Evolutionary conservation across 2,329 filamentous ascomycete genomes (phyloP), one percentile per base, ranked within the genome.

Genomic region (Lecanicillium sp.): DNA sequence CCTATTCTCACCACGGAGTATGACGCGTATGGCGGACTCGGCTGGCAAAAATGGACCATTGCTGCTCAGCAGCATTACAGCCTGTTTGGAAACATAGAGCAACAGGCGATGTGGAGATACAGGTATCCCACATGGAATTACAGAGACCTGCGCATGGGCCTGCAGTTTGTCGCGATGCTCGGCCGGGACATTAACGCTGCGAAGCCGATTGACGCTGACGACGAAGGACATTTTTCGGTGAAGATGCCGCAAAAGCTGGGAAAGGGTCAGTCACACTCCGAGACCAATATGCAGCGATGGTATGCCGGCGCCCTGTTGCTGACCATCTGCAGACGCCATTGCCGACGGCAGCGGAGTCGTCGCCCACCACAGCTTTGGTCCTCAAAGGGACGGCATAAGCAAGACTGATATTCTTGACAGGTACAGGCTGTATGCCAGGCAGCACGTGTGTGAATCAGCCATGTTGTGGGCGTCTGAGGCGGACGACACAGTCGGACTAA

Each of bases 231-330:
- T 30, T 30, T 30, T 14, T n/a, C 29, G n/a, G 29, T 30, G 6
- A 30, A 12, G n/a, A 30, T 30, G 29, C 29, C 29, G 15, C n/a
- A 14, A 14, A 14, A 12, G 15, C 29, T 30, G 29, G 15, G 15
- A n/a, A 30, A 30, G 15, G 15, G 29, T 30, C n/a, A 30, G 29
- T 14, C n/a, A 30, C n/a, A n/a, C n/a, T n/a, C n/a, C n/a, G 29
- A 30, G 29, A 30, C n/a, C n/a, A 30, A 14, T 12, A 30, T 30
- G 15, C 15, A 14, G n/a, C 29, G 29, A 30, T n/a, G n/a, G 15
- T 30, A n/a, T 30, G n/a, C n/a, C n/a, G n/a, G 29, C 29, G 29
- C 29, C 29, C 29, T n/a, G n/a, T 30, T 30, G 29, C 29, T 30
- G 15, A 30, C 29, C 29, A n/a, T 30, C 13, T 12, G 15, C 15